Evolutionary conservation across 2,329 filamentous ascomycete species (phyloP).

Genomic region (Fusarium xyrophilum): DNA sequence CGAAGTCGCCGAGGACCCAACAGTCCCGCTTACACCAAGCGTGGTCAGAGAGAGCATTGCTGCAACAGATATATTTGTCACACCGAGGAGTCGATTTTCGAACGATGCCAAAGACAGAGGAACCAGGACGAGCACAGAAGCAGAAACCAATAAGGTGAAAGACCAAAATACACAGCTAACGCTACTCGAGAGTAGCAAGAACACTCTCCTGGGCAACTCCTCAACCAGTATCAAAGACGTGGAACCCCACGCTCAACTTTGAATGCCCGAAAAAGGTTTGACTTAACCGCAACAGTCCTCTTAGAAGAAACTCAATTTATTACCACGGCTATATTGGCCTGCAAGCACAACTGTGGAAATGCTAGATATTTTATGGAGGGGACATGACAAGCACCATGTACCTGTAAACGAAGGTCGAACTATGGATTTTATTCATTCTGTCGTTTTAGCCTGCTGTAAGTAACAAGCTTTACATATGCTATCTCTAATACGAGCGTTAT

Average conservation of each 20-base stretch:
- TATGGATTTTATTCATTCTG: constrained; percentile 3
- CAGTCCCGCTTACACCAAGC: constrained; percentile 25
- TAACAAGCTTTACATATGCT: constrained; percentile 2
- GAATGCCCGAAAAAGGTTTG: neutral
- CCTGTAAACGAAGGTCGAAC: neutral
- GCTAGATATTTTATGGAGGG: neutral
- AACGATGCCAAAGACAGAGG: neutral
- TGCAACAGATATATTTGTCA: constrained; percentile 33
- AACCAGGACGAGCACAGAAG: neutral
- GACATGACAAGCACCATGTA: neutral
- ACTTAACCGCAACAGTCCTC: neutral
- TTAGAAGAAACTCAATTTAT: neutral
- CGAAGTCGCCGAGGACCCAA: neutral
- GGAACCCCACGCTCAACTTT: neutral
- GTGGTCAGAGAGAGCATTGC: constrained; percentile 21
- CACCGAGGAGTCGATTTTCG: constrained; percentile 33
- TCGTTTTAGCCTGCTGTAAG: neutral
- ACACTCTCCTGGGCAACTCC: neutral
- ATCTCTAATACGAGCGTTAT: neutral
- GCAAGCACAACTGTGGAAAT: neutral
- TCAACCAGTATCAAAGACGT: neutral
- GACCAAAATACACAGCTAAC: neutral
- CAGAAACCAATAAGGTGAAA: neutral
- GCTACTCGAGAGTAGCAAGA: neutral
- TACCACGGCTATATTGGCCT: neutral